Base-by-base conservation (phyloP, 2,329 filamentous ascomycete genomes). In the Paracorniculantispora psalliotae region DNA sequence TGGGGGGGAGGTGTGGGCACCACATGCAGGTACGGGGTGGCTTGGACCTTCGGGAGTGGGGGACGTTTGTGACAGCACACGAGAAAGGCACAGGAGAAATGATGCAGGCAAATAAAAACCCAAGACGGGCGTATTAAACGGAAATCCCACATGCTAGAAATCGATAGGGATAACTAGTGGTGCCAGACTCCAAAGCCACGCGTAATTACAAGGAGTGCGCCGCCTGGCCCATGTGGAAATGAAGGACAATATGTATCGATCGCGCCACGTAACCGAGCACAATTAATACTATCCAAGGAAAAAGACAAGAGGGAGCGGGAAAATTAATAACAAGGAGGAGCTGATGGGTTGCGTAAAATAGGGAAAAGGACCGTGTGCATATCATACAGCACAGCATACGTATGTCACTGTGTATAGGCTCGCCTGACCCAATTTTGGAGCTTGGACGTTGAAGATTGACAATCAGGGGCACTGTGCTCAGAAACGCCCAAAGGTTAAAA, bases 11-110 rank as follows among this genome's bases (percentile, higher is more conserved):
- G 21, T 37, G 52, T 54, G 52, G 52, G 15, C 6, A 43, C 10
- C 25, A 9, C 41, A 47, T 47, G 52, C 52, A 55, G 41, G 52
- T 55, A 55, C 52, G 21, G 23, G 21, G 52, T 37, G 12, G 33
- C 33, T 37, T 37, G 6, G 33, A 37, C 33, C 10, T 37, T 5
- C n/a, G 10, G 33, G 3, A 37, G 41, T 55, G 43, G 41, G 21
- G 35, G n/a, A 5, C 5, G 28, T 5, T 37, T 37, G 33, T 12
- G 33, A 37, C 33, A 37, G 33, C 33, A 12, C 4, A 37, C 10
- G 33, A 37, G 33, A 5, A 15, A 37, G 33, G 33, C 10, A 37
- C 3, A 37, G 33, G 33, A 12, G 30, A 12, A 33, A n/a, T n/a
- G n/a, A n/a, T n/a, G 30, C 30, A 37, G 33, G n/a, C n/a, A n/a